Conservation (phyloP, 352 stramenopile genomes). For the Phytopythium montanum region DNA sequence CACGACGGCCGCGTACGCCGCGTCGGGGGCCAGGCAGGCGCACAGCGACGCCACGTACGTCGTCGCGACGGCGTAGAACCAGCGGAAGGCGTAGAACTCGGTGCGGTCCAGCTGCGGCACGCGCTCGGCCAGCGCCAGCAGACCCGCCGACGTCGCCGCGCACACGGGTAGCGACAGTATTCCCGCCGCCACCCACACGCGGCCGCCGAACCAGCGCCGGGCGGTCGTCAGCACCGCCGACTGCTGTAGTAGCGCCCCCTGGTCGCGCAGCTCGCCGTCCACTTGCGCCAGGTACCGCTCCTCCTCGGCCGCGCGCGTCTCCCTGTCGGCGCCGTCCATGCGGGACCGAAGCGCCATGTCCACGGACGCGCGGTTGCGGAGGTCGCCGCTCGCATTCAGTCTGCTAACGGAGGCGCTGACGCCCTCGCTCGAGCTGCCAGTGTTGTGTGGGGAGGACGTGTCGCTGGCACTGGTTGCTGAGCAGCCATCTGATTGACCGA, state of each 20-base stretch:
- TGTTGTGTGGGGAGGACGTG: conserved; percentile 11
- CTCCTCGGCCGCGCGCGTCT: conserved; percentile 13
- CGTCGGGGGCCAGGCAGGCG: conserved; percentile 54
- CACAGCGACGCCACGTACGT: conserved; percentile 56
- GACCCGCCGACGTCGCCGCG: conserved; percentile 23
- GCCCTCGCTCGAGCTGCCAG: conserved; percentile 9
- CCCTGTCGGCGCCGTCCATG: conserved; percentile 2
- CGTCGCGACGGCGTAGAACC: conserved; percentile 53
- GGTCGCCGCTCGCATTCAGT: background rate
- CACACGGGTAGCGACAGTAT: conserved; percentile 28
- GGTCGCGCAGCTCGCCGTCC: conserved; percentile 22
- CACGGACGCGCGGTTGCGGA: conserved; percentile 3
- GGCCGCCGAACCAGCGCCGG: conserved; percentile 20
- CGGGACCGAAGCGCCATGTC: background rate
- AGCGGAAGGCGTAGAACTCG: conserved; percentile 52
- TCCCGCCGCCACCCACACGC: conserved; percentile 42
- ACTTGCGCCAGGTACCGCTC: conserved; percentile 24
- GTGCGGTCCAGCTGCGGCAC: conserved; percentile 30
- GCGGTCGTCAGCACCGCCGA: conserved; percentile 28
- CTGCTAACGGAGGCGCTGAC: background rate
- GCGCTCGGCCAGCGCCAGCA: conserved; percentile 26
- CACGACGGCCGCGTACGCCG: conserved; percentile 60
- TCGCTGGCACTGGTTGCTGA: conserved; percentile 13
- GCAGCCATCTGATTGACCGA: background rate
- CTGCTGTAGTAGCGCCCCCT: conserved; percentile 15